Conservation (phyloP, 345 rosid genomes). For the Boechera stricta region DNA sequence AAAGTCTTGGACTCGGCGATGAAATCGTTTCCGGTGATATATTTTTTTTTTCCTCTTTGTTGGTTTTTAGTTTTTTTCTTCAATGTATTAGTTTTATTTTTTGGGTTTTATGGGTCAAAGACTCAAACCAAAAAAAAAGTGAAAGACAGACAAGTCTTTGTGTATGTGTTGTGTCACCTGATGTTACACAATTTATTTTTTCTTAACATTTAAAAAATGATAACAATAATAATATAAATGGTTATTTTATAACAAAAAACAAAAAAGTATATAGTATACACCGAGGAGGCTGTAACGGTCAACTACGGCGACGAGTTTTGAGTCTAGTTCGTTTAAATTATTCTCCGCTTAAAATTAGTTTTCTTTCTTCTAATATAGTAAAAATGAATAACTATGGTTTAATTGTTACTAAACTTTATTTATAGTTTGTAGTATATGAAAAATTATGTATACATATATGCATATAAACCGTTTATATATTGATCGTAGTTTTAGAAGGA, state of each 20-base stretch:
- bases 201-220: background rate
- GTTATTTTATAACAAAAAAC: background rate
- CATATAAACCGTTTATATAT: no score
- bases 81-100: background rate
- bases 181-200: constrained; percentile 29
- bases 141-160: constrained; percentile 36
- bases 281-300: constrained; percentile 34
- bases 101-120: constrained; percentile 26
- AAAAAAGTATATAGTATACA: background rate
- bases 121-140: background rate
- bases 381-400: no score
- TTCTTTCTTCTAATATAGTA: no score
- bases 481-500: no score
- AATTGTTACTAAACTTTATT: no score
- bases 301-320: constrained; percentile 39
- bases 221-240: background rate
- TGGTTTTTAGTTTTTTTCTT: background rate
- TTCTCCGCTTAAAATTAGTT: no score
- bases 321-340: constrained; percentile 10
- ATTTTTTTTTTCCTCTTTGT: background rate
- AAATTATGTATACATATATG: no score
- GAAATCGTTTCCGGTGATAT: constrained; percentile 33
- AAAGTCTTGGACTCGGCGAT: constrained; percentile 26
- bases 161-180: constrained; percentile 31
- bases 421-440: no score